Percentiles rank a stretch among this genome's conserved stretches.
These are phyloP conservation scores for Tripterygium wilfordii DNA, from an alignment of 177 flowering plant species.

Conservation along the genomic window DNA sequence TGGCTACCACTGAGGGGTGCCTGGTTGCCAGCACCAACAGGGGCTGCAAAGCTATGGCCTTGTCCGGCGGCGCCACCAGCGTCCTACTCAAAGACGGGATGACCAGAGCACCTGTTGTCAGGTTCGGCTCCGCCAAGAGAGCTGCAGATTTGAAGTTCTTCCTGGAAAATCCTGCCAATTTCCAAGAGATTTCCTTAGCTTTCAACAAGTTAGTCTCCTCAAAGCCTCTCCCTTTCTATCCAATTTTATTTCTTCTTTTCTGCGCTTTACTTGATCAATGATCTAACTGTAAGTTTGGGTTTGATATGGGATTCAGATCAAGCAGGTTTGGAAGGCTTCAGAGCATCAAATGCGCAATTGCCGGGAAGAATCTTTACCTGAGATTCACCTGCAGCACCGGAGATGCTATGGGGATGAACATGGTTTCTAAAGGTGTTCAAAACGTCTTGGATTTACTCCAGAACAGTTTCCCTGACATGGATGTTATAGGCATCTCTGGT, in stretches of 20 bases:
- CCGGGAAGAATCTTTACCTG: conserved; percentile 56
- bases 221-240: not conserved
- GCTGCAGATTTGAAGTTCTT: conserved; percentile 51
- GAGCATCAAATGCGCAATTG: conserved; percentile 42
- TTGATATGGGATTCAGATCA: conserved; percentile 21
- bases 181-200: conserved; percentile 28
- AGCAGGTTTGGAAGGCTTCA: conserved; percentile 58
- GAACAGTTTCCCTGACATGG: conserved; percentile 60
- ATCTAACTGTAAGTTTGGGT: too few species aligned
- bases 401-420: conserved; percentile 76
- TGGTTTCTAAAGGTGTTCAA: conserved; percentile 63
- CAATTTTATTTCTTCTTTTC: too few species aligned
- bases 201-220: conserved; percentile 49
- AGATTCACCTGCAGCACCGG: conserved; percentile 61
- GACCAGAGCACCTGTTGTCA: conserved; percentile 59
- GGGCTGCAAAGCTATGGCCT: conserved; percentile 53
- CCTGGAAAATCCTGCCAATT: conserved; percentile 46
- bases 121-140: conserved; percentile 40
- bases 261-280: too few species aligned
- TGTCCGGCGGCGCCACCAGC: conserved; percentile 53
- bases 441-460: conserved; percentile 56
- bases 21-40: conserved; percentile 58
- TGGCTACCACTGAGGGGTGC: conserved; percentile 68
- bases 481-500: conserved; percentile 61
- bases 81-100: conserved; percentile 44